These are phyloP conservation scores for Ophiostoma piceae DNA, from an alignment of 2,329 filamentous ascomycete genomes.

Conservation along the genomic window DNA sequence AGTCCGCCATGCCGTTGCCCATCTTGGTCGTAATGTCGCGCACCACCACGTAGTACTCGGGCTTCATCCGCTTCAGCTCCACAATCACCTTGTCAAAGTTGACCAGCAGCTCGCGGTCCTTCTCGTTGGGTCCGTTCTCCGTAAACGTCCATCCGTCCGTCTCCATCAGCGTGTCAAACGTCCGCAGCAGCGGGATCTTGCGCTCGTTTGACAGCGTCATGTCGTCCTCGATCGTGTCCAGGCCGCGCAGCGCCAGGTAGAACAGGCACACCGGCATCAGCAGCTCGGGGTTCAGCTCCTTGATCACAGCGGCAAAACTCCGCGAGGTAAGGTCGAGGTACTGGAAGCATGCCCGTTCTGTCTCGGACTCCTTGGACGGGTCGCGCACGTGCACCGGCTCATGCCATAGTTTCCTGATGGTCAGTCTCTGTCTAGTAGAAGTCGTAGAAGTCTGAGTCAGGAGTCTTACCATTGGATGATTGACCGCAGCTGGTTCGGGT, in stretches of 20 bases:
- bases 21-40: slow-evolving; percentile 89
- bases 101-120: slow-evolving; percentile 85
- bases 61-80: slow-evolving; percentile 85
- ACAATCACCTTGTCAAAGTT: slow-evolving; percentile 82
- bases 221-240: slow-evolving; percentile 99
- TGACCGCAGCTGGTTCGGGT: slow-evolving; percentile 70
- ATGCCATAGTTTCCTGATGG: slow-evolving; percentile 80
- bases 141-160: slow-evolving; percentile 86
- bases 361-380: slow-evolving; percentile 64
- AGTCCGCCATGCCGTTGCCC: slow-evolving; percentile 99
- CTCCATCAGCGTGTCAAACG: slow-evolving; percentile 74
- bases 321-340: slow-evolving; percentile 84
- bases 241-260: slow-evolving; percentile 83
- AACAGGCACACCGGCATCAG: slow-evolving; percentile 82
- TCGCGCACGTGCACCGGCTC: slow-evolving; percentile 85
- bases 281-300: slow-evolving; percentile 91
- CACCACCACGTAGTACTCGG: slow-evolving; percentile 77
- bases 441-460: not conserved
- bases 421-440: not conserved
- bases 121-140: slow-evolving; percentile 83
- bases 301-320: slow-evolving; percentile 87
- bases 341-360: slow-evolving; percentile 76
- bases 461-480: slow-evolving; percentile 77
- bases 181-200: slow-evolving; percentile 80
- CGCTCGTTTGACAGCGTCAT: slow-evolving; percentile 78